These are phyloP conservation scores for Paramecium tetraurelia DNA, from an alignment of 73 alveolate genomes.

Conservation along the genomic window DNA sequence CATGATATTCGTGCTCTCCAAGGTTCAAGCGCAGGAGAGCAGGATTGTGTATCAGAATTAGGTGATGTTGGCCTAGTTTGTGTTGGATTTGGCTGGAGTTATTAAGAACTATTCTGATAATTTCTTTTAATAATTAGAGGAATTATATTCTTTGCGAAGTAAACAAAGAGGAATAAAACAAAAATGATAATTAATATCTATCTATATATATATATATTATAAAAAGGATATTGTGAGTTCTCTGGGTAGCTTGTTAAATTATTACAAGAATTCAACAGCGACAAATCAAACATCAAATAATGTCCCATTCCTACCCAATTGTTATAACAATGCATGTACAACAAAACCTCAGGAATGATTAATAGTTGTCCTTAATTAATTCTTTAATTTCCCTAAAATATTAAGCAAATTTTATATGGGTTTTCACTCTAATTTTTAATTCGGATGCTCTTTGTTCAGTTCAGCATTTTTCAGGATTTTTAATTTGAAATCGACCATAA, in stretches of 20 bases:
- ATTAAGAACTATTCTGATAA: background rate
- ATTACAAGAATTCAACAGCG: constrained; percentile 1
- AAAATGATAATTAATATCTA: background rate
- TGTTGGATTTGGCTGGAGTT: constrained; percentile 13
- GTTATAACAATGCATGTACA: background rate
- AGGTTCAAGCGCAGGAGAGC: background rate
- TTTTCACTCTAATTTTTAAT: background rate
- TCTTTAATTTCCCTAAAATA: background rate
- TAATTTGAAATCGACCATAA: background rate
- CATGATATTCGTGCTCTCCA: background rate
- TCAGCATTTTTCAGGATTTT: background rate
- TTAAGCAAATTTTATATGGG: background rate
- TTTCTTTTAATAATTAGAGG: constrained; percentile 37
- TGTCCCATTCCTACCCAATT: constrained; percentile 33
- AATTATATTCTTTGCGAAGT: background rate
- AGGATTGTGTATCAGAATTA: constrained; percentile 4
- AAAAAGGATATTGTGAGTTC: background rate
- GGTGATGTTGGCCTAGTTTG: background rate
- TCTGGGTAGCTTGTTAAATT: constrained; percentile 48
- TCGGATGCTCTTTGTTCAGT: background rate
- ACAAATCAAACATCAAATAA: background rate
- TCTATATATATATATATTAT: background rate
- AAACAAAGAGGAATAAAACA: background rate
- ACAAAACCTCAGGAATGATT: constrained; percentile 24
- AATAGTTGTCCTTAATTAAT: background rate